Base-by-base conservation (phyloP, 2,329 filamentous ascomycete genomes). In the Stenocarpella maydis region DNA sequence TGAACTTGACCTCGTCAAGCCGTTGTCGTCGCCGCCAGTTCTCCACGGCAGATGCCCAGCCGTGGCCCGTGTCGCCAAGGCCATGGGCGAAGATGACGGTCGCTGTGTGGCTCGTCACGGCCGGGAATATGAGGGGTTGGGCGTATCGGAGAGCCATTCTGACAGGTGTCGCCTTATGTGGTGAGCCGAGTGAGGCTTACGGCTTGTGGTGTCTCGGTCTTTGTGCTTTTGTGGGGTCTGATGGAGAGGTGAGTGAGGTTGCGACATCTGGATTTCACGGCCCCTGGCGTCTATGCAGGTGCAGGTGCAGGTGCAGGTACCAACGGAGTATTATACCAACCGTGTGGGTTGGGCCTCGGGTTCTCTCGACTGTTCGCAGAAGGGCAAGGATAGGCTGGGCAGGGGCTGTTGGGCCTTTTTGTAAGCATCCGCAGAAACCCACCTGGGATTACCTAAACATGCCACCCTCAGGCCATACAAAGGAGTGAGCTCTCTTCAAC, bases 51-150 rank as follows among this genome's bases (percentile, higher is more conserved):
- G 89, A 90, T 53, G 92, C 87, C 95, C 93, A 95, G 74, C 92
- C 92, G 74, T 88, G 84, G 52, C 92, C 92, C 37, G 86, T 91
- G 78, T 98, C 96, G 72, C 96, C 96, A 47, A 99, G 85, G 17
- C 96, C 96, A 80, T 99, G 96, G 65, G 93, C 87, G 81, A 98
- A 94, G 76, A 99, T 98, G 76, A 98, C 92, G 3, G 95, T 98
- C 28, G 94, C 94, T 45, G 96, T 98, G 82, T 98, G 96, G 77
- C 89, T 89, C 78, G 88, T 92, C 41, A 92, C 83, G 49, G 95
- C 93, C 34, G 93, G 93, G 71, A 97, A 90, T 24, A 96, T 86
- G 67, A 96, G 84, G 17, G 90, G 88, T 19, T 81, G 78, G 28
- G 78, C 67, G 49, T 79, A 76, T n/a, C 76, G 71, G 41, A 80